Percentiles rank a stretch among this genome's conserved stretches.
Evolutionary conservation across 805 yeast genomes (phyloP).

Genomic region (Candida montana): DNA sequence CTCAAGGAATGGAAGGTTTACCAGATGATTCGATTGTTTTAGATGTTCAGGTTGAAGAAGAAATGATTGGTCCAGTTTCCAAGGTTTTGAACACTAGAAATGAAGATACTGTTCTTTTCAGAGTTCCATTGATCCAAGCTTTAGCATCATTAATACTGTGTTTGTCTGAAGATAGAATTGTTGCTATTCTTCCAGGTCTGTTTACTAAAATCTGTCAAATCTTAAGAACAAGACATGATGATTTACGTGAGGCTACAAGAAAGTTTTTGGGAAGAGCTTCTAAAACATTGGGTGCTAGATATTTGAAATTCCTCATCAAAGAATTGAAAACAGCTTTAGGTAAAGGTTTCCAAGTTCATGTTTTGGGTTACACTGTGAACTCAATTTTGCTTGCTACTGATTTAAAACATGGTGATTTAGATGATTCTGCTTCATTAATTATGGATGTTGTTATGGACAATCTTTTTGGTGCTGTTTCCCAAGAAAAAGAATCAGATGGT

Average conservation of each 20-base stretch:
- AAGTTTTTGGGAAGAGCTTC: slow-evolving; percentile 65
- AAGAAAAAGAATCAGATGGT: slow-evolving; percentile 92
- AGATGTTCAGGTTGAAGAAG: slow-evolving; percentile 46
- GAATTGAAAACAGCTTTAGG: slow-evolving; percentile 76
- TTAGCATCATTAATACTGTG: slow-evolving; percentile 61
- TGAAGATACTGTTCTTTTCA: slow-evolving; percentile 68
- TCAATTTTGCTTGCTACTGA: slow-evolving; percentile 53
- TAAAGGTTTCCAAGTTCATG: slow-evolving; percentile 91
- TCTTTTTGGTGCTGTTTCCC: slow-evolving; percentile 84
- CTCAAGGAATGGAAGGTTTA: slow-evolving; percentile 27
- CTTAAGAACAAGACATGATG: slow-evolving; percentile 79
- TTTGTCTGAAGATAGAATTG: slow-evolving; percentile 50
- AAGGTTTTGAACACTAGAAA: slow-evolving; percentile 58
- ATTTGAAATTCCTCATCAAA: slow-evolving; percentile 66
- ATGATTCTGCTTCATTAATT: slow-evolving; percentile 54
- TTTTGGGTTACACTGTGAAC: slow-evolving; percentile 84
- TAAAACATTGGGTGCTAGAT: slow-evolving; percentile 60
- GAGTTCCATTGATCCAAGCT: slow-evolving; percentile 82
- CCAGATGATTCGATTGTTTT: slow-evolving; percentile 33
- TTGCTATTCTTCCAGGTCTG: slow-evolving; percentile 67
- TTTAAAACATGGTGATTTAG: slow-evolving; percentile 67
- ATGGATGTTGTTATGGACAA: slow-evolving; percentile 85
- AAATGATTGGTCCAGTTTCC: slow-evolving; percentile 56
- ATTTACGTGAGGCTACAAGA: slow-evolving; percentile 80
- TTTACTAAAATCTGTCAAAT: slow-evolving; percentile 86